phyloP scores from a whole-genome alignment of 768 basidiomycete genomes.

The Leucosporidium yakuticum region DNA sequence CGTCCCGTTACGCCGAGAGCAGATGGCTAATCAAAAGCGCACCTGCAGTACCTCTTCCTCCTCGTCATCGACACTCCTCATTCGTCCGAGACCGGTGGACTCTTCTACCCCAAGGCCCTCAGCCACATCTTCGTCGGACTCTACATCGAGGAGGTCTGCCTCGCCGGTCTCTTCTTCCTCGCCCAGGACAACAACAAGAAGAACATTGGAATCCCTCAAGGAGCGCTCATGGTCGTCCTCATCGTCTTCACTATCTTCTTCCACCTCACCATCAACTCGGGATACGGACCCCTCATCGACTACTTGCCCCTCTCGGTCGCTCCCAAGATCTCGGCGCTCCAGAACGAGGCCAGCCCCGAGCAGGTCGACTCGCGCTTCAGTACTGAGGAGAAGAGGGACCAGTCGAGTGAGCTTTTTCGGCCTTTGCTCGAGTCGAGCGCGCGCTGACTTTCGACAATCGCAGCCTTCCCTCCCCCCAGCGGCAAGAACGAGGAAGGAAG shows the following conservation, averaged over 20 bases:
- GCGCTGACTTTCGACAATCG: neutral
- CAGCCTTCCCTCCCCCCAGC: slow-evolving; percentile 23
- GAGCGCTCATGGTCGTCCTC: slow-evolving; percentile 64
- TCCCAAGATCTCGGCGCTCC: slow-evolving; percentile 55
- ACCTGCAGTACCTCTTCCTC: slow-evolving; percentile 62
- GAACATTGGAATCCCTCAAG: slow-evolving; percentile 63
- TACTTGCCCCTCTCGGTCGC: slow-evolving; percentile 74
- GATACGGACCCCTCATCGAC: slow-evolving; percentile 69
- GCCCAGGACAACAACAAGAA: slow-evolving; percentile 54
- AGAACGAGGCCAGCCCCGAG: neutral
- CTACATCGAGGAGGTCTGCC: slow-evolving; percentile 81
- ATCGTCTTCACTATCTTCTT: slow-evolving; percentile 76
- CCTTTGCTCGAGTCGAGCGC: neutral
- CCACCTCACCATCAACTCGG: slow-evolving; percentile 66
- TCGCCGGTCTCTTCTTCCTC: slow-evolving; percentile 87
- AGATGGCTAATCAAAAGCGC: neutral
- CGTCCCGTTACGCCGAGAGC: neutral
- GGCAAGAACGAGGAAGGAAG: slow-evolving; percentile 29
- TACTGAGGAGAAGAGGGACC: slow-evolving; percentile 25
- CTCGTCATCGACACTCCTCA: slow-evolving; percentile 43
- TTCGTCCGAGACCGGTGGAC: slow-evolving; percentile 55
- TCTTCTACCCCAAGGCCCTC: slow-evolving; percentile 92
- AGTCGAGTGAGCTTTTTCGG: neutral
- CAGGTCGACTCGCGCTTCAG: neutral
- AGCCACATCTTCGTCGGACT: slow-evolving; percentile 89